Base-by-base conservation (phyloP, 805 yeast genomes). In the Trichomonascus vanleenenianus region DNA sequence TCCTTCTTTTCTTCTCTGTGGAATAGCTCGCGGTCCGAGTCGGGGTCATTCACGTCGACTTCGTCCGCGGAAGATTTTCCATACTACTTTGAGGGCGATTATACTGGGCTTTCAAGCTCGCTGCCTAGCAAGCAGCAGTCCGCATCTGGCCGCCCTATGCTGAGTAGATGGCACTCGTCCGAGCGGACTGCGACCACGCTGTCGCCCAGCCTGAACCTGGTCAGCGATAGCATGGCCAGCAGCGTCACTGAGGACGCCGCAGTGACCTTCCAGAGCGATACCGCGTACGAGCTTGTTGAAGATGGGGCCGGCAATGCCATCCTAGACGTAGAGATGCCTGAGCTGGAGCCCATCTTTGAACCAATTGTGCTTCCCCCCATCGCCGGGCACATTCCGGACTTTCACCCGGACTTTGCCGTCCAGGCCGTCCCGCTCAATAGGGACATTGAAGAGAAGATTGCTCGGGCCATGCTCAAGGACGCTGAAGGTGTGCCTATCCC, bases 351-450 rank as follows among this genome's bases (percentile, higher is more conserved):
- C 27, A 10, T 18, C 18, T 30, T 7, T 18, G 16, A 18, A 39
- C 37, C 39, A 14, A 39, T 46, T 12, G 49, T 46, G 22, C 48
- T 52, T 5, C 54, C 56, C 12, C 53, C 55, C 11, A 45, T 55
- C 3, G 60, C 54, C 2, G 60, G 60, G 5, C 52, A 53, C 30
- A 35, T 53, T 8, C 48, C 56, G 1, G 57, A 54, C 14, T 46
- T 53, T 39, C 60, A 56, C 42, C 60, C 60, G 16, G 58, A 55
- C 19, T 56, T 55, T 31, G 14, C 46, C n/a, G 22, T 56, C 8
- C 60, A 56, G 39, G 58, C 55, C 6, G 46, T 50, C 18, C 55
- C 56, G 10, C 44, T 36, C n/a, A 30, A 48, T 16, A 43, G 43
- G 9, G 57, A 50, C 4, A 31, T 31, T 11, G 59, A 55, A 32